phyloP scores from a whole-genome alignment of 305 asterid species.

The Solanum hybrid region DNA sequence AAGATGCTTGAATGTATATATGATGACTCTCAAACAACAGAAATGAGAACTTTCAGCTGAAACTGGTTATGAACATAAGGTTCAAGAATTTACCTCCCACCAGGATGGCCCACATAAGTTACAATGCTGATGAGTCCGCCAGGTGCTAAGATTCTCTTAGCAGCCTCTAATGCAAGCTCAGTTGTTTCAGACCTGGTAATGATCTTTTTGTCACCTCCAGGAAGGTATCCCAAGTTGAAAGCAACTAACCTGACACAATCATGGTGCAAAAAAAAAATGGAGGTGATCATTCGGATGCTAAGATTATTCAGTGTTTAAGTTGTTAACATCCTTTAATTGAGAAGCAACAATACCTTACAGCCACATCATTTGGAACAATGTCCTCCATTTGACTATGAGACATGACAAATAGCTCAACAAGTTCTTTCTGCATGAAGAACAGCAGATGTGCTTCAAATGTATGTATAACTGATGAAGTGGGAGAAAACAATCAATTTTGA shows the following conservation, averaged over 20 bases:
- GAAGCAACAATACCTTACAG: constrained; percentile 46
- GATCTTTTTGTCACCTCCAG: constrained; percentile 72
- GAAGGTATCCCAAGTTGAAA: constrained; percentile 94
- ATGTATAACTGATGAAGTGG: background rate
- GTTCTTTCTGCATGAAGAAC: constrained; percentile 46
- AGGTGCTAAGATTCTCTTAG: constrained; percentile 50
- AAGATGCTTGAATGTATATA: background rate
- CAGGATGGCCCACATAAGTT: constrained; percentile 72
- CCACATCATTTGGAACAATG: constrained; percentile 45
- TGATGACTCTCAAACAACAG: background rate
- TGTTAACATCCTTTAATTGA: background rate
- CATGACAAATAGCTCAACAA: constrained; percentile 67
- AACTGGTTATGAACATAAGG: background rate
- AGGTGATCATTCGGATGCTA: background rate
- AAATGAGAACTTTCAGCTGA: background rate
- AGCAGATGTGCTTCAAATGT: background rate
- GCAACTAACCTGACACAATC: constrained; percentile 58
- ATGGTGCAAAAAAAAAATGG: background rate
- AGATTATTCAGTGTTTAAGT: background rate
- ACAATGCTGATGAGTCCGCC: constrained; percentile 80
- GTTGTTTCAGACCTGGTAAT: constrained; percentile 62
- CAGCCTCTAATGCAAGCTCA: constrained; percentile 61
- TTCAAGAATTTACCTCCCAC: constrained; percentile 56
- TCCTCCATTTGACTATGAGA: constrained; percentile 88
- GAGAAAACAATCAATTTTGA: background rate